These are phyloP conservation scores for Colletotrichum tropicicola DNA, from an alignment of 2,329 filamentous ascomycete genomes.

Conservation along the genomic window DNA sequence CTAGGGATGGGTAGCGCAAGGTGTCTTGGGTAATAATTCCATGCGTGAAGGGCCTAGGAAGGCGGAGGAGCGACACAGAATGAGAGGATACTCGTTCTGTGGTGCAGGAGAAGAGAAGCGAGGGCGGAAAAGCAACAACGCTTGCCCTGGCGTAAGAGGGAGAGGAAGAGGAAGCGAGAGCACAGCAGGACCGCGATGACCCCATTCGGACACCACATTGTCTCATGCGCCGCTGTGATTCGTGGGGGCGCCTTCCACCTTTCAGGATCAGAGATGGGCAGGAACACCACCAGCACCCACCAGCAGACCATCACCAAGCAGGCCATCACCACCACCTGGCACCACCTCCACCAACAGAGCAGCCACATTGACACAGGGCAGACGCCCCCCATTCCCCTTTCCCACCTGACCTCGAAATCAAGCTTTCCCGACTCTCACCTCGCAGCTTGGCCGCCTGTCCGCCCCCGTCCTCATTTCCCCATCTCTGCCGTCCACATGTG, in stretches of 20 bases:
- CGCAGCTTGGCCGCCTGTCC: background rate
- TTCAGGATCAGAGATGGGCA: too few species aligned
- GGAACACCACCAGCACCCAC: too few species aligned
- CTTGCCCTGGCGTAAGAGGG: too few species aligned
- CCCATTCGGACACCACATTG: slow-evolving; percentile 19
- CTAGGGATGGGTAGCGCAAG: background rate
- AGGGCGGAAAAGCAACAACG: background rate
- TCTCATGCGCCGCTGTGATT: slow-evolving; percentile 3
- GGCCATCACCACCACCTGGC: background rate
- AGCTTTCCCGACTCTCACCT: slow-evolving; percentile 22
- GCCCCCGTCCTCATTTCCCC: slow-evolving; percentile 16
- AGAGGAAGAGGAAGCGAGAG: too few species aligned
- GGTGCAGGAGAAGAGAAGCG: background rate
- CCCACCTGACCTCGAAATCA: slow-evolving; percentile 16
- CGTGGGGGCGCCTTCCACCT: background rate
- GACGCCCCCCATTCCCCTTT: slow-evolving; percentile 10
- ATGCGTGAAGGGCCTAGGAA: background rate
- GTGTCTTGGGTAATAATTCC: background rate
- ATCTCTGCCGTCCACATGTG: slow-evolving; percentile 14
- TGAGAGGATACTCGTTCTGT: background rate
- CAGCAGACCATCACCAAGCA: too few species aligned
- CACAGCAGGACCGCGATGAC: background rate
- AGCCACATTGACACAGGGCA: too few species aligned
- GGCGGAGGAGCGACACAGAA: background rate
- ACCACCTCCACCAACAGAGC: too few species aligned